phyloP scores from a whole-genome alignment of 228 moss, liverwort and hornwort species.

The Sphagnum fallax region DNA sequence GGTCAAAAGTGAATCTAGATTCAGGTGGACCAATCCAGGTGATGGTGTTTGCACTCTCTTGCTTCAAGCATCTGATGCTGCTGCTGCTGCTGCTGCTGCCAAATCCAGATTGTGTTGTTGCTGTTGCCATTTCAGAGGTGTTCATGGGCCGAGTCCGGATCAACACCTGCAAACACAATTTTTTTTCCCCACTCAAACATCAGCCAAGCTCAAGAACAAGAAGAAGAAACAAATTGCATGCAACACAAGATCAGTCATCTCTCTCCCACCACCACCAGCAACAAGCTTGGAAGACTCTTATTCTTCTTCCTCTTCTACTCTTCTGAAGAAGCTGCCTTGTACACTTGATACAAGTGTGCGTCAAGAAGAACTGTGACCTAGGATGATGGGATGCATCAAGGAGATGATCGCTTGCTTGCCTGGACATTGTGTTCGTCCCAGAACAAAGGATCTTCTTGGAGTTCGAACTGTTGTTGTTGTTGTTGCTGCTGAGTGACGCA shows the following conservation, averaged over 20 bases:
- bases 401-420: slow-evolving; percentile 22
- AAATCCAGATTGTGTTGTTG: slow-evolving; percentile 17
- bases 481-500: slow-evolving; percentile 8
- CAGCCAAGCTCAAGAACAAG: no score
- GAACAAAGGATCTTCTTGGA: slow-evolving; percentile 82
- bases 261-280: no score
- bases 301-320: no score
- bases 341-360: no score
- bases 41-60: slow-evolving; percentile 74
- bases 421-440: slow-evolving; percentile 92
- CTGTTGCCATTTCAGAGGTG: slow-evolving; percentile 36
- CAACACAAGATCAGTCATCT: not conserved
- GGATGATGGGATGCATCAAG: no score
- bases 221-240: not conserved
- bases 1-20: slow-evolving; percentile 83
- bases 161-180: slow-evolving; percentile 38
- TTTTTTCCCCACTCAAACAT: not conserved
- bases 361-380: no score
- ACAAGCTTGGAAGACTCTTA: no score
- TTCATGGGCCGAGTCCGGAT: slow-evolving; percentile 76
- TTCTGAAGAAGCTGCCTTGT: no score
- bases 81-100: not conserved
- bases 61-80: slow-evolving; percentile 45
- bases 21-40: slow-evolving; percentile 89
- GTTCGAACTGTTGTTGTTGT: slow-evolving; percentile 49